These are phyloP conservation scores for Suillus variegatus DNA, from an alignment of 768 basidiomycete genomes.

Conservation along the genomic window DNA sequence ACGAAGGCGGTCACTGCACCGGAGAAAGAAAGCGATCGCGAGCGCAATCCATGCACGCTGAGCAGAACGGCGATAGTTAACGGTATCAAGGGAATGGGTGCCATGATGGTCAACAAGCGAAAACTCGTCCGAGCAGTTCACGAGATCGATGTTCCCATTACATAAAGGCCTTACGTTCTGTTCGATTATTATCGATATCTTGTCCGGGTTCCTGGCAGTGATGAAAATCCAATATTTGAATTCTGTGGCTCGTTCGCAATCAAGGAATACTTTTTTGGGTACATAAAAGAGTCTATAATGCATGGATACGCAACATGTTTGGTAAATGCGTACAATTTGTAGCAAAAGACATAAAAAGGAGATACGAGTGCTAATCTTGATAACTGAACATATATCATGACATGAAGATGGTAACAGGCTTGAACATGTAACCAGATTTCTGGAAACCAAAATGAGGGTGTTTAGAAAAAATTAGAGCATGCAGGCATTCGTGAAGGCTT, in stretches of 20 bases:
- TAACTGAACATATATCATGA: background rate
- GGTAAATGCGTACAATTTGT: background rate
- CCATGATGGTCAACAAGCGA: slow-evolving; percentile 1
- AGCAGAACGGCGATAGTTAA: slow-evolving; percentile 53
- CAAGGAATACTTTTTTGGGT: background rate
- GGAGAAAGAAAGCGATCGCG: slow-evolving; percentile 71
- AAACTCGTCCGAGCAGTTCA: background rate
- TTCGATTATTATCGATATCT: background rate
- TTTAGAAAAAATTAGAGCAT: background rate
- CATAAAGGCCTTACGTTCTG: background rate
- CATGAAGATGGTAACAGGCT: background rate
- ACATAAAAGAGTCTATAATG: background rate
- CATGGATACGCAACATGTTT: background rate
- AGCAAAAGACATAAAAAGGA: background rate
- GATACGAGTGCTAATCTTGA: background rate
- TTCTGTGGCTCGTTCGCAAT: background rate
- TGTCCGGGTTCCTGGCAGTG: background rate
- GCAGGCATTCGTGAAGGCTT: background rate
- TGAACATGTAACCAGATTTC: background rate
- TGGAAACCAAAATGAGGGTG: background rate
- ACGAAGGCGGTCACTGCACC: slow-evolving; percentile 78
- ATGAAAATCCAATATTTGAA: background rate
- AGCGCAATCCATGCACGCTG: slow-evolving; percentile 68
- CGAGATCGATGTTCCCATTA: background rate
- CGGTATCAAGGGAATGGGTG: slow-evolving; percentile 40